Percentiles rank a stretch among this genome's conserved stretches.
phyloP scores from a whole-genome alignment of 257 asterid species.

The Avicennia marina region DNA sequence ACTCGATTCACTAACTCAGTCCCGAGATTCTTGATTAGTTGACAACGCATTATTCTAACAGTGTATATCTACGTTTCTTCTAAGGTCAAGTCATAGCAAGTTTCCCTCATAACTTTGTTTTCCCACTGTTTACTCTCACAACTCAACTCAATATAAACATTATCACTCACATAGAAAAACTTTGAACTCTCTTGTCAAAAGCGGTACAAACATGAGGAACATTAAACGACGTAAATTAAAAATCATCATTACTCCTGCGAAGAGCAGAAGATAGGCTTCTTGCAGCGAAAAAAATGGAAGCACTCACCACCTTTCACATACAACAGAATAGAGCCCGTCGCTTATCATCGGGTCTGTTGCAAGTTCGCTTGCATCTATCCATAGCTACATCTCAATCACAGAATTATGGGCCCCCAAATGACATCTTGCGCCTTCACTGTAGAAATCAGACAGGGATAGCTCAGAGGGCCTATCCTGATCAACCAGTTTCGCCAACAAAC shows the following conservation, averaged over 20 bases:
- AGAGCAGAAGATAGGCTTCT: background rate
- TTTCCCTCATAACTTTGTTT: too few relatives aligned
- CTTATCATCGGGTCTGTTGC: slow-evolving; percentile 40
- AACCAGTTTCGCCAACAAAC: slow-evolving; percentile 27
- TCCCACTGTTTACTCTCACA: too few relatives aligned
- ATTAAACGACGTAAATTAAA: slow-evolving; percentile 4
- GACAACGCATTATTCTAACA: too few relatives aligned
- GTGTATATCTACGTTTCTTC: too few relatives aligned
- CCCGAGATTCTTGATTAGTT: too few relatives aligned
- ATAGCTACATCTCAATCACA: slow-evolving; percentile 26
- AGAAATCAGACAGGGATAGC: slow-evolving; percentile 16
- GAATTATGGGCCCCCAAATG: slow-evolving; percentile 16
- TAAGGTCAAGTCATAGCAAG: too few relatives aligned
- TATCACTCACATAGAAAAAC: too few relatives aligned
- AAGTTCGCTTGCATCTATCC: slow-evolving; percentile 38
- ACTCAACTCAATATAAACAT: too few relatives aligned
- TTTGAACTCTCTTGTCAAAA: too few relatives aligned
- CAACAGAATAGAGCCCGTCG: slow-evolving; percentile 43
- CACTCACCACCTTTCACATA: slow-evolving; percentile 54
- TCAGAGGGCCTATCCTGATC: slow-evolving; percentile 23
- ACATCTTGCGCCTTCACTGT: slow-evolving; percentile 3
- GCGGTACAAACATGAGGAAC: too few relatives aligned
- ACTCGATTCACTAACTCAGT: too few relatives aligned
- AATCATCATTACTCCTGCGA: too few relatives aligned
- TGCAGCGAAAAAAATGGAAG: background rate